Conservation (phyloP, 768 basidiomycete genomes). For the Pleurotus giganteus region DNA sequence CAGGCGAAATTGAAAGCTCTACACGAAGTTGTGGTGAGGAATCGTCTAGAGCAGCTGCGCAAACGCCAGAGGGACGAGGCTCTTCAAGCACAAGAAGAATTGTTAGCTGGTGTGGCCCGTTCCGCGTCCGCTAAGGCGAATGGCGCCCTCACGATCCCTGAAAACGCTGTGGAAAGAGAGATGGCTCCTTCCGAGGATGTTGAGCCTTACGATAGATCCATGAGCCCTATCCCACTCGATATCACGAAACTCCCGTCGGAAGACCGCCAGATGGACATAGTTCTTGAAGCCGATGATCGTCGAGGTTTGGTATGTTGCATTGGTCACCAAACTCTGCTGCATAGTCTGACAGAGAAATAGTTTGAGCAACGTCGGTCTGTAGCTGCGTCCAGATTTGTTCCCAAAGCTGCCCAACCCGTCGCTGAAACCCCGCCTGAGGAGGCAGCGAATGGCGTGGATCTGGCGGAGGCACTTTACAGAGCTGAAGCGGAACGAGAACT, state of each 20-base stretch:
- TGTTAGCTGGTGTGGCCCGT: conserved; percentile 73
- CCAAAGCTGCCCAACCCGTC: conserved; percentile 64
- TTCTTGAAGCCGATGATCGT: conserved; percentile 65
- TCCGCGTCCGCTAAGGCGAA: conserved; percentile 44
- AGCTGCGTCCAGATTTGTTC: conserved; percentile 84
- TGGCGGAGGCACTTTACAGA: conserved; percentile 87
- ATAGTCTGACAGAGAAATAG: conserved; percentile 34
- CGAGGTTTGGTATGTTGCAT: conserved; percentile 65
- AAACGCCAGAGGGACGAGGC: conserved; percentile 97
- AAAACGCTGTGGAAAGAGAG: conserved; percentile 26
- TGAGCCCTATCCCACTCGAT: conserved; percentile 82
- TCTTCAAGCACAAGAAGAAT: conserved; percentile 87
- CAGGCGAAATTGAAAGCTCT: conserved; percentile 89
- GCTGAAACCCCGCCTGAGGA: conserved; percentile 58
- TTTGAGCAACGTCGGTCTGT: conserved; percentile 78
- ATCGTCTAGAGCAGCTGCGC: conserved; percentile 93
- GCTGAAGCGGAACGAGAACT: conserved; percentile 90
- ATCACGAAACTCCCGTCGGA: conserved; percentile 69
- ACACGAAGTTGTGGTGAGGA: conserved; percentile 96
- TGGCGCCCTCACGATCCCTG: conserved; percentile 10
- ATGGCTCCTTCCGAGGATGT: conserved; percentile 52
- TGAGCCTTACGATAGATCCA: conserved; percentile 79
- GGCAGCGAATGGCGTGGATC: conserved; percentile 61
- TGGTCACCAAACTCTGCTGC: conserved; percentile 16
- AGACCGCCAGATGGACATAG: conserved; percentile 78